These are phyloP conservation scores for Thuidium tamariscinum DNA, from an alignment of 225 moss, liverwort and hornwort genomes.

Conservation along the genomic window DNA sequence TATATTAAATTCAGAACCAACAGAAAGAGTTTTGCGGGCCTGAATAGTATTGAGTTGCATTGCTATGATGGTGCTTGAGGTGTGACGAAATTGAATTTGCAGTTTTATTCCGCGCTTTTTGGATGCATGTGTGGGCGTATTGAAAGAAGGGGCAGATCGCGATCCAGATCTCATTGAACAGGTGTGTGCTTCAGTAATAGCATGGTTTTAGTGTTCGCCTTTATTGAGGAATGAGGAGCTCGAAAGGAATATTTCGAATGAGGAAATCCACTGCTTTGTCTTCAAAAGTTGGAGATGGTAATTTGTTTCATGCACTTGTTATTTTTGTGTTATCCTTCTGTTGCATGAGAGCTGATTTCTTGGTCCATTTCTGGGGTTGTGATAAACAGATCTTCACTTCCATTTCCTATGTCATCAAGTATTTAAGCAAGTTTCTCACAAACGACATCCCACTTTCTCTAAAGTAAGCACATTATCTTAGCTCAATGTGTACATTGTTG, in stretches of 20 bases:
- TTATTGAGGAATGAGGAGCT: neutral
- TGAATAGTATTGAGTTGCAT: neutral
- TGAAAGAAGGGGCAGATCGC: conserved; percentile 71
- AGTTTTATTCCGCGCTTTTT: conserved; percentile 66
- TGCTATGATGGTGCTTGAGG: neutral
- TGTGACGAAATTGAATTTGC: conserved; percentile 2
- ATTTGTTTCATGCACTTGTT: neutral
- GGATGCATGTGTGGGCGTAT: conserved; percentile 50
- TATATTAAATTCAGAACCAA: neutral
- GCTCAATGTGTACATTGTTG: neutral
- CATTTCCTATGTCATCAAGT: conserved; percentile 81
- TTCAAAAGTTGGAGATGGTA: neutral
- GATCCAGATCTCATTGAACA: conserved; percentile 90
- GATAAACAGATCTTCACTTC: conserved; percentile 70
- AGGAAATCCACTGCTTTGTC: neutral
- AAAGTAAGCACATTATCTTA: conserved; percentile 41
- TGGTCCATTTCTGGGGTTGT: neutral
- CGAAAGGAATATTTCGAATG: neutral
- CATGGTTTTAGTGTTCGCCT: neutral
- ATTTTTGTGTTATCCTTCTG: neutral
- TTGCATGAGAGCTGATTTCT: neutral
- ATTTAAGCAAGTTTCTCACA: conserved; percentile 58
- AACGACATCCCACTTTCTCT: conserved; percentile 70
- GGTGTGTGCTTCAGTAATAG: conserved; percentile 22
- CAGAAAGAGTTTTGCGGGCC: neutral